Evolutionary conservation across 495 filamentous ascomycete genomes (phyloP).

Genomic region (Tuber magnatum): DNA sequence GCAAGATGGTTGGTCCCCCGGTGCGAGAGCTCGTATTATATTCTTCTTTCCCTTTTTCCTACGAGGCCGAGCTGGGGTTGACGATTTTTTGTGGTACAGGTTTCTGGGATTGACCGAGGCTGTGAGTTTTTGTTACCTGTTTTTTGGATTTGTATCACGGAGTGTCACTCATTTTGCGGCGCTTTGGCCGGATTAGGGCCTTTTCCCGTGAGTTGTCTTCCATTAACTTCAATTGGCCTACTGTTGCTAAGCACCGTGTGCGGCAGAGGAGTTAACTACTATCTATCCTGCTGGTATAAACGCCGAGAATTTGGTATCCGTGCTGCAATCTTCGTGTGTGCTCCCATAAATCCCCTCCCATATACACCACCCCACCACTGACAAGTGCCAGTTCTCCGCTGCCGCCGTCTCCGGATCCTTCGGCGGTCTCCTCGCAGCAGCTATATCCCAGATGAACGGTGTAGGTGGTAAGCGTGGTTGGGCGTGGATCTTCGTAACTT

Average conservation of each 20-base stretch:
- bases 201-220: slow-evolving; percentile 29
- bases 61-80: neutral
- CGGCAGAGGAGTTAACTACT: slow-evolving; percentile 68
- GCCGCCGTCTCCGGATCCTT: slow-evolving; percentile 81
- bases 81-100: slow-evolving; percentile 9
- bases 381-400: slow-evolving; percentile 55
- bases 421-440: slow-evolving; percentile 72
- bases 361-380: neutral
- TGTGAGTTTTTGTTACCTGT: slow-evolving; percentile 59
- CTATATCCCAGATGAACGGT: slow-evolving; percentile 67
- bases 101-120: slow-evolving; percentile 81
- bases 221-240: neutral
- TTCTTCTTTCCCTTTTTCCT: neutral
- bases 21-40: neutral
- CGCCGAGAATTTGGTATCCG: slow-evolving; percentile 70
- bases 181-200: slow-evolving; percentile 14
- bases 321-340: slow-evolving; percentile 65
- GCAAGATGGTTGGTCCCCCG: slow-evolving; percentile 53
- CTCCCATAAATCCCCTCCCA: neutral
- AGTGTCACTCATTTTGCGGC: slow-evolving; percentile 14
- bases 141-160: neutral
- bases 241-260: neutral
- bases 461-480: slow-evolving; percentile 60
- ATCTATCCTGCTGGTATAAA: slow-evolving; percentile 81
- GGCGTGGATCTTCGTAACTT: slow-evolving; percentile 68